Conservation (phyloP, 2,329 filamentous ascomycete species). For the Scedosporium apiospermum region DNA sequence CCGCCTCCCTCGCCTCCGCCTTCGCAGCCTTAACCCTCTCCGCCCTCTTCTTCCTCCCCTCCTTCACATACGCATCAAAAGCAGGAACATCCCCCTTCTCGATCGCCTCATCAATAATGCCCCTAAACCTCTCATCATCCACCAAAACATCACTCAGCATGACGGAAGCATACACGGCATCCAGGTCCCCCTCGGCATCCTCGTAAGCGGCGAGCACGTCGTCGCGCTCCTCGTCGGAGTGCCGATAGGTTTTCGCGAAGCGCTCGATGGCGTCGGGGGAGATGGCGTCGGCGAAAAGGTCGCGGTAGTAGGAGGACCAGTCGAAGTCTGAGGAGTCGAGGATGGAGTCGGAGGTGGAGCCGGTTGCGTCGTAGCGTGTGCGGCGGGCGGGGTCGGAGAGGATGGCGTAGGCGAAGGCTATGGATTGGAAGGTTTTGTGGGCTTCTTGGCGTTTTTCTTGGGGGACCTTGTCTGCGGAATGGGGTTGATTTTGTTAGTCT, state of each 20-base stretch:
- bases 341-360: conserved; percentile 77
- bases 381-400: conserved; percentile 76
- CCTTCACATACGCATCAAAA: conserved; percentile 61
- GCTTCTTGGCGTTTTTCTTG: conserved; percentile 60
- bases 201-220: conserved; percentile 73
- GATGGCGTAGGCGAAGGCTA: conserved; percentile 90
- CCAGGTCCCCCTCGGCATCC: conserved; percentile 63
- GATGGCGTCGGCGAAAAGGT: conserved; percentile 71
- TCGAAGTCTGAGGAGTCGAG: conserved; percentile 72
- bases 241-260: conserved; percentile 72
- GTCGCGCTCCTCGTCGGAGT: conserved; percentile 71
- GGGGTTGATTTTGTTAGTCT: not conserved
- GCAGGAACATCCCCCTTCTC: conserved; percentile 53
- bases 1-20: conserved; percentile 62
- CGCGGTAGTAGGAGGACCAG: conserved; percentile 83
- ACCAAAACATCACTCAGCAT: conserved; percentile 78
- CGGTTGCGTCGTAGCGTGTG: conserved; percentile 80
- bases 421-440: conserved; percentile 73
- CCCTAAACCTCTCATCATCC: conserved; percentile 78
- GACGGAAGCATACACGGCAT: conserved; percentile 66
- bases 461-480: conserved; percentile 60
- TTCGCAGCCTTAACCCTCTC: conserved; percentile 51
- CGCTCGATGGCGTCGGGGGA: conserved; percentile 64
- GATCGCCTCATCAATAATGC: conserved; percentile 76
- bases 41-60: conserved; percentile 56